Base-by-base conservation (phyloP, 805 yeast species). In the Saturnispora zaruensis region DNA sequence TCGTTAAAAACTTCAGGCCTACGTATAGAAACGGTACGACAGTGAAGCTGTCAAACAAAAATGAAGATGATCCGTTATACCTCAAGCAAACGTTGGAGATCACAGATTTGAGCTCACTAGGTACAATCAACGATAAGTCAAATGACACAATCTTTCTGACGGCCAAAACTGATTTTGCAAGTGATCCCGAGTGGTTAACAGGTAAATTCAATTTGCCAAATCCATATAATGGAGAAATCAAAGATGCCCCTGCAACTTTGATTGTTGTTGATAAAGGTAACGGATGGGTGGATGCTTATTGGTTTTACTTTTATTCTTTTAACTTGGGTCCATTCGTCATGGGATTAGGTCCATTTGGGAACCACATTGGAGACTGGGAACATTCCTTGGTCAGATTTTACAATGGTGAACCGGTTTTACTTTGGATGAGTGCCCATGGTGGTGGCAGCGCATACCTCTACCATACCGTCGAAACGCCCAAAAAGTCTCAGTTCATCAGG, bases 401-500 rank as follows among this genome's bases (percentile, higher is more conserved):
- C 59, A 75, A 83, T 3, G 96, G 96, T 1, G 68, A 73, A 51
- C 98, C 99, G 0, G 73, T 81, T 11, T 77, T 84, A 48, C 79
- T 90, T 20, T 91, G 98, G 98, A 85, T 93, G 95, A 83, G 95
- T 26, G 98, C 97, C 0, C 99, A 91, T 66, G 96, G 97, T 2
- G 97, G 98, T 11, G 99, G 99, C 6, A 84, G 89, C 28, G 96
- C 96, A 0, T 91, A 84, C 63, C 74, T 75, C 54, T 90, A 82
- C 63, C 73, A 76, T n/a, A 84, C 87, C 23, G 66, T 90, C 49
- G 96, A 88, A 62, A 82, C 80, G 3, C 46, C 49, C 6, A 25
- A 11, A 13, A 44, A 32, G 58, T 70, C 76, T 53, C 75, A 71
- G 45, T 48, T 25, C 7, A 28, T 48, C 11, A 48, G 42, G 20